Percentiles rank a stretch among this genome's conserved stretches.
Conservation (phyloP, 352 stramenopile genomes). For the Albugo laibachii region DNA sequence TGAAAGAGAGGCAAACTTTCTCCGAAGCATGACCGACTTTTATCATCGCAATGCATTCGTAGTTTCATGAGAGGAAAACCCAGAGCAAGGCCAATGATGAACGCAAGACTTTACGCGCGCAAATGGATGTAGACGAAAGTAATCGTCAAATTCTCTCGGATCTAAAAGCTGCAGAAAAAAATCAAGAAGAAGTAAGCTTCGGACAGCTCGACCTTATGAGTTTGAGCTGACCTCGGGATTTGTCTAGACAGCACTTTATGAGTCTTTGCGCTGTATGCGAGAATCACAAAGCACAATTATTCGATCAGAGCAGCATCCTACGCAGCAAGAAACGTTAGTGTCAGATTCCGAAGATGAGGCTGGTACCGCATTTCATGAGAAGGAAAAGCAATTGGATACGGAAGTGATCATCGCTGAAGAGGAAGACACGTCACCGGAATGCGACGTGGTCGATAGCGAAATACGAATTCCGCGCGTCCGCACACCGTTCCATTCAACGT, state of each 20-base stretch:
- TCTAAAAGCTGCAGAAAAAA: conserved; percentile 56
- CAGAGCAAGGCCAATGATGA: conserved; percentile 39
- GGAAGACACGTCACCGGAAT: background rate
- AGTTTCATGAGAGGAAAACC: conserved; percentile 21
- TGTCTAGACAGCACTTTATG: conserved; percentile 34
- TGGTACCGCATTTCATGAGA: conserved; percentile 1
- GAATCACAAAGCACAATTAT: conserved; percentile 7
- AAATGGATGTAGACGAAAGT: conserved; percentile 61
- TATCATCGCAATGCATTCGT: background rate
- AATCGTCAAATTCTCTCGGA: conserved; percentile 53
- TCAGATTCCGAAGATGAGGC: background rate
- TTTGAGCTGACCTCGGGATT: background rate
- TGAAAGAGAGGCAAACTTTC: too few species aligned
- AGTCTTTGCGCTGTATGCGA: conserved; percentile 23
- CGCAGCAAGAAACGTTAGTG: background rate
- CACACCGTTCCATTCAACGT: conserved; percentile 19
- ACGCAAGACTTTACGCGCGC: conserved; percentile 47
- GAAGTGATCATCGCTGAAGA: background rate
- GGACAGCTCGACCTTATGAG: background rate
- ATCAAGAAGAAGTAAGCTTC: conserved; percentile 35
- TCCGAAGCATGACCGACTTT: too few species aligned
- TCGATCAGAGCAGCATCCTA: background rate
- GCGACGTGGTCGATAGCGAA: background rate
- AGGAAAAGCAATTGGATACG: background rate
- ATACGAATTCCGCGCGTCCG: conserved; percentile 22